Conservation (phyloP, 805 yeast genomes). For the Pichia ethanolica region DNA sequence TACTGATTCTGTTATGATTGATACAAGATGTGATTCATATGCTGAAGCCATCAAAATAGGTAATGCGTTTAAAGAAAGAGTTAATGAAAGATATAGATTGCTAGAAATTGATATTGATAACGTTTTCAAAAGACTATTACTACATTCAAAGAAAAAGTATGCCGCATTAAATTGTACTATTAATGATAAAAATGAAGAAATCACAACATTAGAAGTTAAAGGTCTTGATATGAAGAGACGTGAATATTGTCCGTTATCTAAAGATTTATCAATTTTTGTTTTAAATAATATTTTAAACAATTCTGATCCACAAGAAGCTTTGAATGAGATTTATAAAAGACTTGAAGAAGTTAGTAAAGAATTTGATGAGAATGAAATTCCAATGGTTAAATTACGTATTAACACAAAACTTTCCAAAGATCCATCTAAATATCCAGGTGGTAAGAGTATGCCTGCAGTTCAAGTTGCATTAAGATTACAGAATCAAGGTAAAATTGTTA, state of each 20-base stretch:
- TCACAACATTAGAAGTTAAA: constrained; percentile 70
- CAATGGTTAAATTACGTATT: constrained; percentile 65
- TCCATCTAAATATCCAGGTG: constrained; percentile 77
- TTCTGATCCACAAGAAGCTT: constrained; percentile 67
- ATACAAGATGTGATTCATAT: constrained; percentile 67
- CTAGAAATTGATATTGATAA: constrained; percentile 95
- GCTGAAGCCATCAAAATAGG: constrained; percentile 78
- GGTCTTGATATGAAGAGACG: constrained; percentile 97
- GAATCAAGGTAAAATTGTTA: constrained; percentile 76
- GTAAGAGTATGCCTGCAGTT: constrained; percentile 74
- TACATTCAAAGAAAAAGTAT: constrained; percentile 95
- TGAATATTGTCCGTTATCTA: constrained; percentile 89
- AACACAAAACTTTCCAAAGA: constrained; percentile 88
- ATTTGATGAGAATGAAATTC: constrained; percentile 52
- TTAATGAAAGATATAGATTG: constrained; percentile 79
- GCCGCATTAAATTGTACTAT: constrained; percentile 72
- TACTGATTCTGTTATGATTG: constrained; percentile 98
- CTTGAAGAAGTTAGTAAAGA: constrained; percentile 52
- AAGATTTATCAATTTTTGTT: constrained; percentile 74
- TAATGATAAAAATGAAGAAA: constrained; percentile 44
- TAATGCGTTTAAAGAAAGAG: constrained; percentile 71
- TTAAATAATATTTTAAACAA: constrained; percentile 66
- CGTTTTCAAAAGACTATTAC: constrained; percentile 72
- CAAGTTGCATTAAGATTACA: constrained; percentile 81
- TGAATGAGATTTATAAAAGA: constrained; percentile 63